Evolutionary conservation across 1,139 yeast species (phyloP), one percentile per base, ranked within the genome.

Genomic region (Lizanozyma gosingica): DNA sequence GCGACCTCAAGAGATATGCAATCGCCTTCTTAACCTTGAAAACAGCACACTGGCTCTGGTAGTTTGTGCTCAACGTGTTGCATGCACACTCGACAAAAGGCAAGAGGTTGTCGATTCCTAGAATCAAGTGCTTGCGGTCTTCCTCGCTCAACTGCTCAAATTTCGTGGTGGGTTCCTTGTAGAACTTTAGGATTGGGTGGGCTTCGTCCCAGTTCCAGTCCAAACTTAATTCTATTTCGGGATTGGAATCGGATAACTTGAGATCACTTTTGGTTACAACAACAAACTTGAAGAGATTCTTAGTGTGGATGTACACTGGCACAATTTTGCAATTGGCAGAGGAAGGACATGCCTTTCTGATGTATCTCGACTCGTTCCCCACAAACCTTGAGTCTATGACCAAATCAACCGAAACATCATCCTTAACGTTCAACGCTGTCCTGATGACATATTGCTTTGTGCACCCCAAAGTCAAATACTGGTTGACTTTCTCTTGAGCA

Each of bases 161-260:
- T 44, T 36, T 60, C 48, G 11, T 57, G 46, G 60, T 53, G 0
- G 61, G 57, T 3, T 65, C 63, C 27, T 63, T 60, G 35, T 73
- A 67, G 44, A 84, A 59, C 47, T 70, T 71, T 42, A 65, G 63
- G 34, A 86, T 83, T 2, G 97, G 96, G 55, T 88, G 96, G 11
- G 62, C 51, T 3, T 61, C 55, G 55, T 88, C 95, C 95, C 96
- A 90, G 47, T 83, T 86, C 97, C 97, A 90, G 1, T 77, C 77
- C 17, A 86, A 62, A 1, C 94, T 73, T 33, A 90, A 62, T 56
- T 90, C 97, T 35, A 76, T 72, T 35, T 80, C 87, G 14, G 60
- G 65, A 4, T 47, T 35, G 4, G 47, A 45, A 3, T 59, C 65
- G 2, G 57, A 45, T 22, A 22, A 22, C 29, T 22, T 11, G 11